A percentile compares a stretch with the other conserved stretches of the same genome.
Evolutionary conservation across 1,139 yeast species (phyloP).

Genomic region (Trichomonascaceae sp.): DNA sequence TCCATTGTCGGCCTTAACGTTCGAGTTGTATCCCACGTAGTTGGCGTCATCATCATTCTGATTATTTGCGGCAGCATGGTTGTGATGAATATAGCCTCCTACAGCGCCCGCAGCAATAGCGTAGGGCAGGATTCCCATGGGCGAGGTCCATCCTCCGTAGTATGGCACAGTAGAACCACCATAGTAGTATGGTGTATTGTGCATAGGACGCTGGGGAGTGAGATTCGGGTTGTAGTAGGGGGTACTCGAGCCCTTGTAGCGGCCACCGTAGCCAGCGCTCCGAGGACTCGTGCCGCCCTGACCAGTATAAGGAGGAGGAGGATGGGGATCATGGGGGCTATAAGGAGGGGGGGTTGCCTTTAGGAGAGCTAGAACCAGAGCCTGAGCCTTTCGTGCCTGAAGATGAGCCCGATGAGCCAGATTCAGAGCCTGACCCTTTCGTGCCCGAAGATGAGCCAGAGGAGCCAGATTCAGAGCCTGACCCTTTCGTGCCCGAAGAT

Average conservation of each 20-base stretch:
- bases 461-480: not conserved
- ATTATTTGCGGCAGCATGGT: too few relatives aligned
- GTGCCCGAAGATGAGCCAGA: not conserved
- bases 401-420: not conserved
- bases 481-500: not conserved
- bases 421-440: not conserved
- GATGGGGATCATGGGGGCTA: not conserved
- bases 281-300: not conserved
- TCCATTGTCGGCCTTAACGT: not conserved
- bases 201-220: not conserved
- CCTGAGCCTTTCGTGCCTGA: not conserved
- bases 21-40: not conserved
- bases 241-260: not conserved
- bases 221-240: not conserved
- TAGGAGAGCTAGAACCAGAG: not conserved
- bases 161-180: not conserved
- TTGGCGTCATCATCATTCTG: not conserved
- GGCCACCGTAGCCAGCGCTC: not conserved
- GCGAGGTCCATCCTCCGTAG: not conserved
- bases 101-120: not conserved
- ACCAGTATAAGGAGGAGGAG: not conserved
- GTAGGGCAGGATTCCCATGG: not conserved
- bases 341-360: not conserved
- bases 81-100: not conserved
- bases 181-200: not conserved